These are phyloP conservation scores for Trichoderma aggressivum DNA, from an alignment of 2,329 filamentous ascomycete genomes.

Conservation along the genomic window DNA sequence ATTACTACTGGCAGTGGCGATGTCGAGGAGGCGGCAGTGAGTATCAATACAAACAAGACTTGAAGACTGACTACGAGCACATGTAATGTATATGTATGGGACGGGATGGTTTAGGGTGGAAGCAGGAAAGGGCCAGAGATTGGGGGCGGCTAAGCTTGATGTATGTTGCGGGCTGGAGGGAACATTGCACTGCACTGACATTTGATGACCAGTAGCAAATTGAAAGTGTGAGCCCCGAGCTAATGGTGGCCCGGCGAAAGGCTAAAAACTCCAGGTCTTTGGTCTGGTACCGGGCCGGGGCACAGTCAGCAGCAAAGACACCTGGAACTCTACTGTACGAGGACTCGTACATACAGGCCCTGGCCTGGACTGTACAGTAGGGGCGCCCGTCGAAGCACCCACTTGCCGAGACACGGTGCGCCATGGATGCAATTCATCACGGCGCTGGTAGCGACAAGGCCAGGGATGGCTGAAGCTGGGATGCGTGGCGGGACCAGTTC, in stretches of 20 bases:
- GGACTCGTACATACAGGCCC: too few relatives aligned
- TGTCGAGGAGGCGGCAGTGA: background rate
- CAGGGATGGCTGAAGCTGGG: background rate
- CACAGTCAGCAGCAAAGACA: background rate
- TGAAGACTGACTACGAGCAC: background rate
- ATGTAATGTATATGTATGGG: background rate
- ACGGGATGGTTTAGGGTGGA: background rate
- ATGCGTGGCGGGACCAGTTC: background rate
- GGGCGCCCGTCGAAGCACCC: background rate
- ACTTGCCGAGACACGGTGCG: conserved; percentile 9
- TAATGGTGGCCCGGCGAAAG: background rate
- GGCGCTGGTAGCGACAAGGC: background rate
- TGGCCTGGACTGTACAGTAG: too few relatives aligned
- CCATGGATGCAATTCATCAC: background rate
- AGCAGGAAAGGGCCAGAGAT: background rate
- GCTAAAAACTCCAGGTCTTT: background rate
- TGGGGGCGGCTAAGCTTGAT: background rate
- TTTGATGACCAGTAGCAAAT: background rate
- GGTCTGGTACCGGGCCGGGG: too few relatives aligned
- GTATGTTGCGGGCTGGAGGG: background rate
- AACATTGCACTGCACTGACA: background rate
- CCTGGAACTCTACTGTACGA: too few relatives aligned
- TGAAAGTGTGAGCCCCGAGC: background rate
- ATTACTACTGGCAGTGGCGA: background rate
- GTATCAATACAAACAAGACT: background rate